Evolutionary conservation across 768 basidiomycete species (phyloP).

Genomic region (Mycena vulgaris): DNA sequence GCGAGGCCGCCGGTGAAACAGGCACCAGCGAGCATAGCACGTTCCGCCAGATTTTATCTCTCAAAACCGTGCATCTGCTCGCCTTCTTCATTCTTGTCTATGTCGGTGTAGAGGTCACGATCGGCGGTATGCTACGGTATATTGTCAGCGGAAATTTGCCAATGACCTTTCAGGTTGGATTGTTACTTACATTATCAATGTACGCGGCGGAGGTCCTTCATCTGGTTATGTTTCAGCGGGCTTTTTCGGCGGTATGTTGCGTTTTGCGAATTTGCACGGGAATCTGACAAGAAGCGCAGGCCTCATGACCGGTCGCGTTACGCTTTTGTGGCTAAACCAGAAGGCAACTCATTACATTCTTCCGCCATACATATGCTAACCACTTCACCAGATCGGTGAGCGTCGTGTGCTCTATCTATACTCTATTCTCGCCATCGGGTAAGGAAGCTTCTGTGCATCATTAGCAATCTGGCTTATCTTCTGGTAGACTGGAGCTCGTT

Average conservation of each 20-base stretch:
- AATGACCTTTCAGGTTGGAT: slow-evolving; percentile 70
- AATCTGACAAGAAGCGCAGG: slow-evolving; percentile 52
- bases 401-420: slow-evolving; percentile 68
- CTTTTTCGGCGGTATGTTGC: slow-evolving; percentile 64
- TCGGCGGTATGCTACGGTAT: slow-evolving; percentile 54
- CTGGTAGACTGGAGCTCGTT: slow-evolving; percentile 69
- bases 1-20: slow-evolving; percentile 60
- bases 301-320: slow-evolving; percentile 69
- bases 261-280: background rate
- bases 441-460: slow-evolving; percentile 30
- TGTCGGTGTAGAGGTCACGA: slow-evolving; percentile 78
- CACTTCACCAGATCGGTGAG: slow-evolving; percentile 63
- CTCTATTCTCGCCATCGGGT: slow-evolving; percentile 65
- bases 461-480: background rate
- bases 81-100: slow-evolving; percentile 78
- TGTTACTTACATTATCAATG: slow-evolving; percentile 68
- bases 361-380: background rate
- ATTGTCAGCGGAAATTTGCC: background rate
- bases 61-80: slow-evolving; percentile 71
- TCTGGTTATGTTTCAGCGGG: slow-evolving; percentile 73
- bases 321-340: slow-evolving; percentile 69
- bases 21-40: slow-evolving; percentile 54
- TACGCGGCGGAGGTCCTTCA: slow-evolving; percentile 61
- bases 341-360: slow-evolving; percentile 49
- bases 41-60: slow-evolving; percentile 66